Percentiles rank a stretch among this genome's conserved stretches.
These are phyloP conservation scores for Vitis vinifera DNA, from an alignment of 164 flowering plant genomes.

Conservation along the genomic window ASM3070453v1 NC_081819.1:14946001-14946500, in stretches of 20 bases:
- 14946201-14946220: conserved; percentile 28
- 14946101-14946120: neutral
- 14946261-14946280: conserved; percentile 31
- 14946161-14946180: conserved; percentile 85
- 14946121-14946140: neutral
- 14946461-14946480: too few species aligned
- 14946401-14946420: too few species aligned
- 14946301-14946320: neutral
- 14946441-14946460: too few species aligned
- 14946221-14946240: conserved; percentile 18
- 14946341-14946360: neutral
- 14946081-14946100: neutral
- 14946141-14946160: conserved; percentile 7
- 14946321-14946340: neutral
- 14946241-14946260: conserved; percentile 14
- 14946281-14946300: neutral
- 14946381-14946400: too few species aligned
- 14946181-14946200: conserved; percentile 85
- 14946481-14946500: too few species aligned
- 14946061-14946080: conserved; percentile 32
- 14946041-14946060: conserved; percentile 95
- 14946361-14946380: too few species aligned
- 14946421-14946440: too few species aligned
- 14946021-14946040: conserved; percentile 99
- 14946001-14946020: conserved; percentile 22